Conservation (phyloP, 345 rosid species). For the Eucalyptus rudis region DNA sequence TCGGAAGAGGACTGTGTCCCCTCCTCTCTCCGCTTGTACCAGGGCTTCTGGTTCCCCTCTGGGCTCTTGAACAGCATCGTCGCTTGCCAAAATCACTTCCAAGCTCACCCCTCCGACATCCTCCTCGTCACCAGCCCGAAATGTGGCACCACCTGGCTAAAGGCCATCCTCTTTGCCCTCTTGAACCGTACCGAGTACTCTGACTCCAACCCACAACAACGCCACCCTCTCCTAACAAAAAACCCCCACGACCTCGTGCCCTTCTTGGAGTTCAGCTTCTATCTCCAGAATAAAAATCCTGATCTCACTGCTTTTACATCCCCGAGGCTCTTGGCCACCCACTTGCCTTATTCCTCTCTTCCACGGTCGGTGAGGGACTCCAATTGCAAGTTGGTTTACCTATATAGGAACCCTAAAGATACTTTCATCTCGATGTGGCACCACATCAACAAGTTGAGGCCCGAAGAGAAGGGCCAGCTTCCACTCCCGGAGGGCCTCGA, state of each 20-base stretch:
- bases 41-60: too few species aligned
- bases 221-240: neutral
- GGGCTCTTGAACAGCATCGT: too few species aligned
- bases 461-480: constrained; percentile 6
- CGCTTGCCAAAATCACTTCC: too few species aligned
- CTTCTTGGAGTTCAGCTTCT: neutral
- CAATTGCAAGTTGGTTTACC: neutral
- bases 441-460: neutral
- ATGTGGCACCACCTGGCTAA: neutral
- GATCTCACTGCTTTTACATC: neutral
- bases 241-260: constrained; percentile 4
- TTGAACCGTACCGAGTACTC: neutral
- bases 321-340: neutral
- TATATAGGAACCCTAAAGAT: constrained; percentile 6
- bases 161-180: neutral
- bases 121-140: too few species aligned
- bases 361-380: neutral
- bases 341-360: neutral
- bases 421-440: neutral
- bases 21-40: too few species aligned
- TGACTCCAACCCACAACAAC: neutral
- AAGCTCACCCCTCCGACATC: too few species aligned
- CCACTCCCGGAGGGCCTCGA: constrained; percentile 9
- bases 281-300: neutral
- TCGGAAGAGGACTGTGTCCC: too few species aligned